Base-by-base conservation (phyloP, 2,329 filamentous ascomycete species). In the Trichocomaceae sp. region DNA sequence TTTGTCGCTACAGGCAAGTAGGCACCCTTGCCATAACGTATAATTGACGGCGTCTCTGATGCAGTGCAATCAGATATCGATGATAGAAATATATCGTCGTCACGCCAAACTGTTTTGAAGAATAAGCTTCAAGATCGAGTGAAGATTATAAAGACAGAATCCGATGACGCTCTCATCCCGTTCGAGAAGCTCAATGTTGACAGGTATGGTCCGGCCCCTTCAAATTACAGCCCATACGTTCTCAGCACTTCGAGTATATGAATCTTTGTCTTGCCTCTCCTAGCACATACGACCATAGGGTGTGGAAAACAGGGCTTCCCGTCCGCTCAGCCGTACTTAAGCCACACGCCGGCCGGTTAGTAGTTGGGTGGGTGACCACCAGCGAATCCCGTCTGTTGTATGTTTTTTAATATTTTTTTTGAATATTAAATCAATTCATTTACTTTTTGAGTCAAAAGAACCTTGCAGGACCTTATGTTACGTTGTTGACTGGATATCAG, bases 111-210 rank as follows among this genome's bases (percentile, higher is more conserved):
- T 62, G 78, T 93, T 10, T 64, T 74, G 0, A 63, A 75, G 12
- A 97, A 97, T 62, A 65, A 74, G 0, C 70, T 96, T 0, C 69
- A 82, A 22, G 69, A 76, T 6, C 80, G 87, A 0, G 86, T 95
- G 55, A 81, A 71, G 3, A 66, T 96, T 0, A 63, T 89, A 0
- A 68, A 78, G 41, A 83, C 83, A 1, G 69, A 73, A 0, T 61
- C 74, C 0, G 66, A 73, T 0, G 81, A 79, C 35, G 62, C 74
- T 0, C 72, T 96, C 1, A 78, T 97, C 5, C 84, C 87, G 0
- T 66, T 90, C 39, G 76, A 77, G 2, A 62, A 63, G 23, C 52
- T 67, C n/a, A 59, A 59, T 17, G 47, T 66, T 22, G 60, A 69
- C 52, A 62, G 57, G 20, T 66, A 55, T 58, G 50, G 17, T 9